A percentile compares a stretch with the other conserved stretches of the same genome.
Conservation (phyloP, 140 eudicot genomes). For the Senecio squalidus region DNA sequence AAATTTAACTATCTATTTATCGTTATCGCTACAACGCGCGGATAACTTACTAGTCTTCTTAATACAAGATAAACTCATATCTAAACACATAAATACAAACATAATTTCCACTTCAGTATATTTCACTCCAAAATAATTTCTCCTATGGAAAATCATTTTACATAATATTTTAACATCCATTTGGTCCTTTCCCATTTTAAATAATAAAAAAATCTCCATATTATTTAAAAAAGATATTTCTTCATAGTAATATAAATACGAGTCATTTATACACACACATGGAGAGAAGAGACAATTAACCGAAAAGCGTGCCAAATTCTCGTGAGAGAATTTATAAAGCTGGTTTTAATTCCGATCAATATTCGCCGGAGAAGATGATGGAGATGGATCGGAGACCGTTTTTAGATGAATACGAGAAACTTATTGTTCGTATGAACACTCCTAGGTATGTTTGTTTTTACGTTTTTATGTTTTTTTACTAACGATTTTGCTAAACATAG, state of each 20-base stretch:
- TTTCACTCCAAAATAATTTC: too few relatives aligned
- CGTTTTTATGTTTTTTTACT: not conserved
- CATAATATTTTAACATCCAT: too few relatives aligned
- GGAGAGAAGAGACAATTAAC: conserved; percentile 31
- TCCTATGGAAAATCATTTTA: too few relatives aligned
- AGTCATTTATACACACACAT: not conserved
- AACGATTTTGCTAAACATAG: too few relatives aligned
- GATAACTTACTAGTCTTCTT: too few relatives aligned
- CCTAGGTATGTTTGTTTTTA: conserved; percentile 48
- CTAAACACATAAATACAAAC: too few relatives aligned
- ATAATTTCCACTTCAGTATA: too few relatives aligned
- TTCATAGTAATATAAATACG: conserved; percentile 21
- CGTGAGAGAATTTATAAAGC: conserved; percentile 20
- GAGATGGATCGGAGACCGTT: conserved; percentile 65
- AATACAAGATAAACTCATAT: too few relatives aligned
- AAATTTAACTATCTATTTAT: too few relatives aligned
- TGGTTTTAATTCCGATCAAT: not conserved
- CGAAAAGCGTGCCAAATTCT: conserved; percentile 22
- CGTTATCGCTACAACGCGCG: too few relatives aligned
- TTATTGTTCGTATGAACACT: conserved; percentile 70
- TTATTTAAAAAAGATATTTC: not conserved
- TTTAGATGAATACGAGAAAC: conserved; percentile 86
- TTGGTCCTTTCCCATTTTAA: too few relatives aligned
- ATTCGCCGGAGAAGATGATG: conserved; percentile 21
- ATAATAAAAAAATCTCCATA: too few relatives aligned